Evolutionary conservation across 139 green algal genomes (phyloP).

Genomic region (Chlamydomonas sp.): DNA sequence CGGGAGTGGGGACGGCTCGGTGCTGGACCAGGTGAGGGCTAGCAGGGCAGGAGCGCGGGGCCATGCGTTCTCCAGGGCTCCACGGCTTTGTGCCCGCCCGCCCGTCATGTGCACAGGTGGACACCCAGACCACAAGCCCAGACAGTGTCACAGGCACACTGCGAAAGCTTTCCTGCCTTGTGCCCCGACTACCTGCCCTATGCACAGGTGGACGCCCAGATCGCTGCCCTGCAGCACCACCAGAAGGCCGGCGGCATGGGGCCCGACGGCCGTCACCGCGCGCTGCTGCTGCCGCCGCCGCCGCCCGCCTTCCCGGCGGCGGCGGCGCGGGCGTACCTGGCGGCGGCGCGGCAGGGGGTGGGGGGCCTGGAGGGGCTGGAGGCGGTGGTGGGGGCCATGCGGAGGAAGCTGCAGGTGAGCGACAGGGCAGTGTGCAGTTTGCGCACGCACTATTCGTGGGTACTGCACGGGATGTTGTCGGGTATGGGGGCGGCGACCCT

Average conservation of each 20-base stretch:
- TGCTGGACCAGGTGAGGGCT: constrained; percentile 9
- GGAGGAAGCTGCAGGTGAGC: constrained; percentile 19
- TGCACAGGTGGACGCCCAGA: constrained; percentile 24
- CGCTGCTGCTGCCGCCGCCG: constrained; percentile 13
- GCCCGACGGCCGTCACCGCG: neutral
- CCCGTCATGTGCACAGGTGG: constrained; percentile 1
- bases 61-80: neutral
- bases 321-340: constrained; percentile 19
- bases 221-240: constrained; percentile 11
- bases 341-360: neutral
- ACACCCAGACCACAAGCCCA: neutral
- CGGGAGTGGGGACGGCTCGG: neutral
- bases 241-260: neutral
- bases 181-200: neutral
- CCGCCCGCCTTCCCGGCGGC: constrained; percentile 17
- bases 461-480: neutral
- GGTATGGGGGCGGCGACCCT: neutral
- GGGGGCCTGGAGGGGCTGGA: constrained; percentile 29
- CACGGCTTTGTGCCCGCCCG: neutral
- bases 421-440: neutral
- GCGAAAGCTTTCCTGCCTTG: neutral
- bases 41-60: neutral
- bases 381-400: constrained; percentile 32
- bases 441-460: neutral
- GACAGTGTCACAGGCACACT: neutral